Evolutionary conservation across 2,329 filamentous ascomycete species (phyloP), one percentile per base, ranked within the genome.

Genomic region (Orbilia brochopaga): DNA sequence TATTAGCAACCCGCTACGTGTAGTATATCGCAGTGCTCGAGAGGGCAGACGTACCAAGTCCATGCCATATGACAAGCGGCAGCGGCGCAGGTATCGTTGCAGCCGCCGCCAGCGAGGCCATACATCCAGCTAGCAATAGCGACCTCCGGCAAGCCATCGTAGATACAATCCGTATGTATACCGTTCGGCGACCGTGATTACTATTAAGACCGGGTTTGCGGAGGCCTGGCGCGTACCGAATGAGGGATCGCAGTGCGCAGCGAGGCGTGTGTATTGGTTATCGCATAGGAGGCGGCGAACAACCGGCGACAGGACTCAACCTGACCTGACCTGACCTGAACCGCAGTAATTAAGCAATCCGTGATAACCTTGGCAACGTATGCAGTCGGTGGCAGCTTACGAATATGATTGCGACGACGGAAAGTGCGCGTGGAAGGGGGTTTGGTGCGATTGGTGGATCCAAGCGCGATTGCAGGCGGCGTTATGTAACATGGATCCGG

Each of bases 41-140:
- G 46, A 23, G 13, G 74, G 82, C 24, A 51, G 40, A 48, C 54
- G 32, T 81, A 75, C 86, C 86, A n/a, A 88, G 81, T 65, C 87
- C 94, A 80, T 99, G 94, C 94, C 94, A 99, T 81, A 99, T 90
- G 69, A 99, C 85, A 37, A 99, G 84, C 0, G 94, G 94, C 30
- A 97, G 85, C 2, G 90, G 91, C n/a, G 85, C 37, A 15, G 59
- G 17, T 1, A 23, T 30, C 5, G 56, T 37, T 15, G 57, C 37
- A 17, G 50, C 40, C 10, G 50, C 50, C 13, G 72, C 37, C 15
- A 69, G 15, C 6, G 70, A 59, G 21, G 61, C 55, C 24, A 69
- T 21, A 21, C 48, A 44, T 44, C 59, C 23, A 30, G 54, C 59
- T 8, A 70, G 54, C 46, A 70, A 50, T 40, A 70, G 46, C 42